Conservation (phyloP, 306 rosid species). For the Quercus bicolor region DNA sequence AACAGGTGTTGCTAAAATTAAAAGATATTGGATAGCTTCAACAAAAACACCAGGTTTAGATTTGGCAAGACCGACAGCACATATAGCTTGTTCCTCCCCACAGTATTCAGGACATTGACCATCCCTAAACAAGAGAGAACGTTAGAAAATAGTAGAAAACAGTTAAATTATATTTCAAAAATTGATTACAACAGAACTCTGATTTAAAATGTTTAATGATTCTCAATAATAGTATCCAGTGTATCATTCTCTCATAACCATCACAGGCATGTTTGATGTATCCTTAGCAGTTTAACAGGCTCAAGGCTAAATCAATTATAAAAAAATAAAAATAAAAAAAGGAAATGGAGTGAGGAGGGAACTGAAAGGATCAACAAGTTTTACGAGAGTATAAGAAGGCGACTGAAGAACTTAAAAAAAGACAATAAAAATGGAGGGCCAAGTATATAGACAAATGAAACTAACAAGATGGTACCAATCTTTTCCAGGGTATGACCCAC, state of each 20-base stretch:
- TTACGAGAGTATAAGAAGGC: neutral
- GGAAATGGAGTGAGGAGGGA: too few species aligned
- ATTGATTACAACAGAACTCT: neutral
- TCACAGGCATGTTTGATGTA: neutral
- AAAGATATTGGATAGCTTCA: conserved; percentile 91
- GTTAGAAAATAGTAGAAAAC: conserved; percentile 12
- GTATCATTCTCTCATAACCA: neutral
- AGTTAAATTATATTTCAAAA: neutral
- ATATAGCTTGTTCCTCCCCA: conserved; percentile 95
- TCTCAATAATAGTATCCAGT: neutral
- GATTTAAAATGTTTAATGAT: neutral
- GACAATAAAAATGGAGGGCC: neutral
- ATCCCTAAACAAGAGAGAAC: conserved; percentile 63
- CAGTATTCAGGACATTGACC: conserved; percentile 93
- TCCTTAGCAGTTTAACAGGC: neutral
- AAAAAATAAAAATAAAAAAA: neutral
- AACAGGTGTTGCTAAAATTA: conserved; percentile 82
- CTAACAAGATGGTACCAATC: neutral
- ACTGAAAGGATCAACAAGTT: neutral
- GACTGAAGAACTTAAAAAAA: neutral
- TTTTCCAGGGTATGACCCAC: neutral
- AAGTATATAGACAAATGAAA: neutral
- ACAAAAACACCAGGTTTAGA: conserved; percentile 87
- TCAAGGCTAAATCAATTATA: neutral
- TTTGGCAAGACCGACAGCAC: conserved; percentile 92